A percentile compares a stretch with the other conserved stretches of the same genome.
Evolutionary conservation across 768 basidiomycete species (phyloP).

Genomic region (Favolaschia claudopus): DNA sequence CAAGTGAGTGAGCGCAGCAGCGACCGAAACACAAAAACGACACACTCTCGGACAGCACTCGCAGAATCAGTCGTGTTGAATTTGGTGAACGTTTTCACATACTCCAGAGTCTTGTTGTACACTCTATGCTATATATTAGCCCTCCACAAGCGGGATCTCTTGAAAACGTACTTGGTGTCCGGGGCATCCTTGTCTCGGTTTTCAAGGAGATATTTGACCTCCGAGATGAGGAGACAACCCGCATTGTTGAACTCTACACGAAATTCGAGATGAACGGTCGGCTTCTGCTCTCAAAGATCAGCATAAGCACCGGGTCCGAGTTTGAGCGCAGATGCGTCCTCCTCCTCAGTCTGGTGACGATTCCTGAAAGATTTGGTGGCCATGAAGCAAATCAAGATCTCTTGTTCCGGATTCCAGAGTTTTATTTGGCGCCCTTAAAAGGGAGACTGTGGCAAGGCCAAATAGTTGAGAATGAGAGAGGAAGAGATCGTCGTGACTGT

Average conservation of each 20-base stretch:
- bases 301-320: constrained; percentile 68
- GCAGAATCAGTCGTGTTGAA: constrained; percentile 88
- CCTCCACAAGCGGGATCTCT: not conserved
- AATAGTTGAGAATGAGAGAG: too few relatives aligned
- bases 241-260: constrained; percentile 89
- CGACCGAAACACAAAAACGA: constrained; percentile 16
- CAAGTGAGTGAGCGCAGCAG: not conserved
- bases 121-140: constrained; percentile 57
- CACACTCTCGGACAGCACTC: constrained; percentile 87
- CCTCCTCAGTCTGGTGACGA: constrained; percentile 74
- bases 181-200: constrained; percentile 89
- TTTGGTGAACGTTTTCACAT: constrained; percentile 90
- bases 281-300: not conserved
- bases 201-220: constrained; percentile 90
- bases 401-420: too few relatives aligned
- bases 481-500: too few relatives aligned
- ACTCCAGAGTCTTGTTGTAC: constrained; percentile 92
- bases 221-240: constrained; percentile 89
- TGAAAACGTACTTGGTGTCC: constrained; percentile 74
- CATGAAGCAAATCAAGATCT: constrained; percentile 11
- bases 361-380: constrained; percentile 52
- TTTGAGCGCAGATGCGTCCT: constrained; percentile 86
- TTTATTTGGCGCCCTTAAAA: too few relatives aligned
- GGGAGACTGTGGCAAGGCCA: too few relatives aligned
- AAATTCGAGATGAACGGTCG: not conserved